Conservation (phyloP, 805 yeast species). For the Groenewaldozyma salmanticensis region DNA sequence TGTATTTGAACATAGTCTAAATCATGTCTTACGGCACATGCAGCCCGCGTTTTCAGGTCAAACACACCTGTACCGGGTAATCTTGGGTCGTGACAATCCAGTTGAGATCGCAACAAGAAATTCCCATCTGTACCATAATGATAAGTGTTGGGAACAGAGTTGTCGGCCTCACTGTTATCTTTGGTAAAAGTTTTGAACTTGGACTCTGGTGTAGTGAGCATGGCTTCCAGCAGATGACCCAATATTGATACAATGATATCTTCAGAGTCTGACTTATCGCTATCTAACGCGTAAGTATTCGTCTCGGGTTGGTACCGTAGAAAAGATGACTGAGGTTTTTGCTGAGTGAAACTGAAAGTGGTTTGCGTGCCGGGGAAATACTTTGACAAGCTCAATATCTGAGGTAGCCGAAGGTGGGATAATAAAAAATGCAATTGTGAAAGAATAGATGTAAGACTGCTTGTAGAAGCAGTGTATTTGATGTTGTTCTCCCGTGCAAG, state of each 20-base stretch:
- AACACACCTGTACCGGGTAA: conserved; percentile 88
- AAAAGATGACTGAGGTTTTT: conserved; percentile 47
- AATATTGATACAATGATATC: conserved; percentile 61
- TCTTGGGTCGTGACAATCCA: conserved; percentile 68
- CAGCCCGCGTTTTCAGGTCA: conserved; percentile 89
- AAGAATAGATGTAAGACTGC: conserved; percentile 72
- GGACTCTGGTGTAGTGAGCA: conserved; percentile 52
- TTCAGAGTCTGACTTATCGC: conserved; percentile 56
- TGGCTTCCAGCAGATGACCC: conserved; percentile 72
- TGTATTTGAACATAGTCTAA: conserved; percentile 47
- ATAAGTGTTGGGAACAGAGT: conserved; percentile 32
- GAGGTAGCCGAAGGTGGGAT: conserved; percentile 50
- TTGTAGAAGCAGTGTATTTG: conserved; percentile 67
- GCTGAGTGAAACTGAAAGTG: conserved; percentile 37
- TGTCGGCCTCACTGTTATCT: conserved; percentile 7
- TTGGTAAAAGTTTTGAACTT: conserved; percentile 38
- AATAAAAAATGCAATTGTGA: conserved; percentile 66
- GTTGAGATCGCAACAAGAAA: conserved; percentile 79
- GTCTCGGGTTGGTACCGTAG: conserved; percentile 37
- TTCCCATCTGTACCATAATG: conserved; percentile 63
- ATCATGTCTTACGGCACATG: conserved; percentile 75
- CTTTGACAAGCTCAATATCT: conserved; percentile 34
- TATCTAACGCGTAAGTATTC: conserved; percentile 51
- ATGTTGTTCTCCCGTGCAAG: conserved; percentile 33
- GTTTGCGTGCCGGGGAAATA: conserved; percentile 30